Conservation (phyloP, 163 green algal genomes). For the Chloromonas sp. region DNA sequence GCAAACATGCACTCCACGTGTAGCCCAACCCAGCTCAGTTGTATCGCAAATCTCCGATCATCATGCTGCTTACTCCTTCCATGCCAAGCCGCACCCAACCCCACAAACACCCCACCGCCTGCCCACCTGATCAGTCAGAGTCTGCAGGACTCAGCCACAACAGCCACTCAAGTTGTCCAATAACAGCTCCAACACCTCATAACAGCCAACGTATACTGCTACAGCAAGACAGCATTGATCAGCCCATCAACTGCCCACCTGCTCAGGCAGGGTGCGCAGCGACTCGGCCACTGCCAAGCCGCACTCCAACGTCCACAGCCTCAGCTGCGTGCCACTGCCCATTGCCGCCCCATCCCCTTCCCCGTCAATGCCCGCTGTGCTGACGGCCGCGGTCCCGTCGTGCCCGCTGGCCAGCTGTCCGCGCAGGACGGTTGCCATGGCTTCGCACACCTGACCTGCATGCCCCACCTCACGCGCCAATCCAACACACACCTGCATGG, state of each 20-base stretch:
- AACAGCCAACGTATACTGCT: too few species aligned
- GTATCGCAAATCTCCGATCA: too few species aligned
- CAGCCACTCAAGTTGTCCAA: too few species aligned
- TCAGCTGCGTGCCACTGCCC: neutral
- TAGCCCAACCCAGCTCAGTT: too few species aligned
- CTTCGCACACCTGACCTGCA: neutral
- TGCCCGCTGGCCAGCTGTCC: neutral
- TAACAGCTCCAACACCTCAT: too few species aligned
- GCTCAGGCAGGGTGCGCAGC: neutral
- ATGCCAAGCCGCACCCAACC: too few species aligned
- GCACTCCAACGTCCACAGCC: neutral
- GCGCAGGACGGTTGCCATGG: neutral
- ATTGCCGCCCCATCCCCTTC: neutral
- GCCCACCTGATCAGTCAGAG: neutral
- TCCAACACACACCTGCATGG: neutral
- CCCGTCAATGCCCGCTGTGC: neutral
- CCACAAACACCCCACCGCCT: too few species aligned
- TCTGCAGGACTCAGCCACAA: neutral
- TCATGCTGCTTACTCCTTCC: too few species aligned
- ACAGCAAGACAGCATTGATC: too few species aligned
- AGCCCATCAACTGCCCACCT: neutral
- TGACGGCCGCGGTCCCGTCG: too few species aligned
- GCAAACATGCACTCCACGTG: too few species aligned
- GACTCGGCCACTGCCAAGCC: neutral
- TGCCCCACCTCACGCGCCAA: neutral